phyloP scores from a whole-genome alignment of 2,329 filamentous ascomycete genomes.

The Colletotrichum tropicale region DNA sequence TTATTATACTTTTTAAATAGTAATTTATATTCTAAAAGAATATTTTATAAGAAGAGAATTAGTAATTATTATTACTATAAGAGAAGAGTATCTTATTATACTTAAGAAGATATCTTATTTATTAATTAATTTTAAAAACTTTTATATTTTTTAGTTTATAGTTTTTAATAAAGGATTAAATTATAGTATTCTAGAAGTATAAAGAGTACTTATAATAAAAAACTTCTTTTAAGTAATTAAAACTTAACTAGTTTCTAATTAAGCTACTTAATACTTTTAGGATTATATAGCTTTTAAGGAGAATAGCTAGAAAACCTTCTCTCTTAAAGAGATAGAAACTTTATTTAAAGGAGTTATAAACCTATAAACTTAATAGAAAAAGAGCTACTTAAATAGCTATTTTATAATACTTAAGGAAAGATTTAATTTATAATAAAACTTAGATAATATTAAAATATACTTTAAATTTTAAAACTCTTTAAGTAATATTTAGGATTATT shows the following conservation, averaged over 20 bases:
- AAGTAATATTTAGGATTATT: neutral
- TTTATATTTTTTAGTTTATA: too few species aligned
- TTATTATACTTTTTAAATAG: neutral
- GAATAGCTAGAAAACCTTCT: rapidly evolving
- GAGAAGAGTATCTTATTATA: too few species aligned
- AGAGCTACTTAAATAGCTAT: neutral
- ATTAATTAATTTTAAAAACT: too few species aligned
- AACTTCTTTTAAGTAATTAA: too few species aligned
- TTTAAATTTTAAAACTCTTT: neutral
- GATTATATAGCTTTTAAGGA: too few species aligned
- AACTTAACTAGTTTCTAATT: too few species aligned
- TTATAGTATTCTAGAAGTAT: neutral
- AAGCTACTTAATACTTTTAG: too few species aligned
- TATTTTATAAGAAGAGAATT: neutral
- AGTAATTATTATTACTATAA: neutral
- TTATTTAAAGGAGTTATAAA: too few species aligned
- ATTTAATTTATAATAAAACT: neutral
- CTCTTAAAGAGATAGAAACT: too few species aligned
- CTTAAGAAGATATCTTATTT: rapidly evolving
- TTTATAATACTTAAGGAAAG: neutral
- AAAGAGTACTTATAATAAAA: neutral
- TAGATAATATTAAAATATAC: neutral
- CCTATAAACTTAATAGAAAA: too few species aligned
- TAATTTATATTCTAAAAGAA: neutral
- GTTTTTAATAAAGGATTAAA: neutral